Conservation (phyloP, 192 early-diverging fungal genomes). For the Coemansia furcata region DNA sequence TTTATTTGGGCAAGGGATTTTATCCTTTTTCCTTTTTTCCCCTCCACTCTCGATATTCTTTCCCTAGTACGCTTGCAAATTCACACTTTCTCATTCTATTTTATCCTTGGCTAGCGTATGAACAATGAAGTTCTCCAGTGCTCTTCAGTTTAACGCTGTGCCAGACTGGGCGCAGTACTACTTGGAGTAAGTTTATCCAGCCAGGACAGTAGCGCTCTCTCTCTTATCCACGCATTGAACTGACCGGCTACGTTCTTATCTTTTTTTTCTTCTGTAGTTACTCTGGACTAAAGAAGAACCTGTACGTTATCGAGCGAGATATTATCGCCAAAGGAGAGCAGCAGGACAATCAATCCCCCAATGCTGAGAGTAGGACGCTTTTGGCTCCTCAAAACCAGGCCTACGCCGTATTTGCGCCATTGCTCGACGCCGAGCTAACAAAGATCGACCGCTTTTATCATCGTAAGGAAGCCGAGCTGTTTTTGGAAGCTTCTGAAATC, state of each 20-base stretch:
- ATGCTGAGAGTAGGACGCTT: slow-evolving; percentile 23
- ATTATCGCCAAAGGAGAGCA: slow-evolving; percentile 35
- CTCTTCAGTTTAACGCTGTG: slow-evolving; percentile 87
- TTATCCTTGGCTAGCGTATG: not conserved
- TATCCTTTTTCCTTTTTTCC: not conserved
- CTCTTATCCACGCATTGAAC: not conserved
- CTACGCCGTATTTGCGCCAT: slow-evolving; percentile 59
- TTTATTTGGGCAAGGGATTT: not conserved
- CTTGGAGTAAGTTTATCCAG: slow-evolving; percentile 57
- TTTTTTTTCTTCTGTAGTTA: slow-evolving; percentile 26
- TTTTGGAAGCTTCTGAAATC: slow-evolving; percentile 64
- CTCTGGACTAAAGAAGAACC: slow-evolving; percentile 74
- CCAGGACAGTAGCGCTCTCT: not conserved
- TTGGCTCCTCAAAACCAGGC: slow-evolving; percentile 38
- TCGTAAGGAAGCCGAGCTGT: slow-evolving; percentile 78
- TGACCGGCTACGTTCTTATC: not conserved
- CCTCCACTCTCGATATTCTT: too few species aligned
- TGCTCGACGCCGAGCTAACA: slow-evolving; percentile 80
- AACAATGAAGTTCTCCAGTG: slow-evolving; percentile 90
- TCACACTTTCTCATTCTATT: not conserved
- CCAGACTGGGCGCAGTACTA: slow-evolving; percentile 83
- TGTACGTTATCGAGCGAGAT: slow-evolving; percentile 73
- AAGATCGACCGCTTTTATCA: slow-evolving; percentile 83
- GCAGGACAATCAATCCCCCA: not conserved
- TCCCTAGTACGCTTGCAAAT: not conserved